These are phyloP conservation scores for Boletus subcaerulescens DNA, from an alignment of 768 basidiomycete genomes.

Conservation along the genomic window DNA sequence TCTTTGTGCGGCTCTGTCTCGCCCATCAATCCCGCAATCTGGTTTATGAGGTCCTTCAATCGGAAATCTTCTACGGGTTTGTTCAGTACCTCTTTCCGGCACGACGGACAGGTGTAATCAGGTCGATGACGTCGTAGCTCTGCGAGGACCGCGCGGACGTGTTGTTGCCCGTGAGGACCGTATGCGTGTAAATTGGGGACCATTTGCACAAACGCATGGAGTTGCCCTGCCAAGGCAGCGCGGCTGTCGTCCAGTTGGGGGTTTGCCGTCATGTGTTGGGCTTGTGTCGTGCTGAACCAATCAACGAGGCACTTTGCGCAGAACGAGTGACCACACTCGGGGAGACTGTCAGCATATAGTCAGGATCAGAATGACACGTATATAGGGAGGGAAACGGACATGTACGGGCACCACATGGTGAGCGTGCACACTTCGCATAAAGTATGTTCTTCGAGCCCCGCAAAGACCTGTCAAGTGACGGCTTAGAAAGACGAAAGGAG, in stretches of 20 bases:
- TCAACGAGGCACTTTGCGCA: constrained; percentile 60
- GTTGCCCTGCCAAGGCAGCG: constrained; percentile 12
- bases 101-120: constrained; percentile 66
- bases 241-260: constrained; percentile 43
- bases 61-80: constrained; percentile 60
- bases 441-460: constrained; percentile 49
- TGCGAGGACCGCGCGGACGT: constrained; percentile 18
- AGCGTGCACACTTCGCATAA: constrained; percentile 64
- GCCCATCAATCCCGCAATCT: constrained; percentile 47
- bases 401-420: constrained; percentile 65
- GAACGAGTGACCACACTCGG: constrained; percentile 69
- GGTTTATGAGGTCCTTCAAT: constrained; percentile 54
- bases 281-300: constrained; percentile 48
- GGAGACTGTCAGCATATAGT: constrained; percentile 40
- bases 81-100: constrained; percentile 46
- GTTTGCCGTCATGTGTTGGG: constrained; percentile 45
- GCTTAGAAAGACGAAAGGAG: background rate
- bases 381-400: constrained; percentile 40
- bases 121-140: constrained; percentile 37
- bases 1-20: constrained; percentile 40
- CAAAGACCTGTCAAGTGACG: constrained; percentile 33
- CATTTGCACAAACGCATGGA: constrained; percentile 19
- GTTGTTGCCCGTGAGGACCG: constrained; percentile 11
- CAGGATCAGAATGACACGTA: background rate
- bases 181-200: constrained; percentile 21